These are phyloP conservation scores for Gelatoporia subvermispora DNA, from an alignment of 768 basidiomycete species.

Conservation along the genomic window DNA sequence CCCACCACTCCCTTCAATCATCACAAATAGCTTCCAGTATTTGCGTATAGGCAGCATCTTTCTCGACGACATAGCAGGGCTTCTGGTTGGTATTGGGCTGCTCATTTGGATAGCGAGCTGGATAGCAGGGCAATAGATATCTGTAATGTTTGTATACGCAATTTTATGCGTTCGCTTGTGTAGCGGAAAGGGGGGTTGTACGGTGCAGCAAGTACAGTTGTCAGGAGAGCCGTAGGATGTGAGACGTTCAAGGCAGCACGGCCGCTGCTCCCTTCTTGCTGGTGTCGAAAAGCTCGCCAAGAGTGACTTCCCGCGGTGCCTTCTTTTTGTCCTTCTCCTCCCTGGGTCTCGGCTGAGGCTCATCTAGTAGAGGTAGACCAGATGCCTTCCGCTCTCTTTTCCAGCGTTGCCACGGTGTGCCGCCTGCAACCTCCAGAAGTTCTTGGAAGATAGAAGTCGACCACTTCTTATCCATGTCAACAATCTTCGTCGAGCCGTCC, in stretches of 20 bases:
- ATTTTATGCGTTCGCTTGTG: background rate
- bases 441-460: slow-evolving; percentile 64
- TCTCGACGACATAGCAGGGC: slow-evolving; percentile 65
- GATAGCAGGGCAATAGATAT: slow-evolving; percentile 15
- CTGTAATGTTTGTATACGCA: background rate
- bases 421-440: slow-evolving; percentile 65
- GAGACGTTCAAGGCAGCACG: slow-evolving; percentile 29
- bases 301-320: too few relatives aligned
- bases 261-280: slow-evolving; percentile 36
- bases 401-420: slow-evolving; percentile 53
- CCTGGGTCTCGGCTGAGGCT: slow-evolving; percentile 6
- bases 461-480: slow-evolving; percentile 64
- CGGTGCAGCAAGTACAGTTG: slow-evolving; percentile 2
- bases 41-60: slow-evolving; percentile 61
- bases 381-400: slow-evolving; percentile 41
- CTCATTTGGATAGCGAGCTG: slow-evolving; percentile 23
- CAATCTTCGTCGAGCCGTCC: slow-evolving; percentile 40
- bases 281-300: slow-evolving; percentile 19
- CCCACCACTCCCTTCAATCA: slow-evolving; percentile 54
- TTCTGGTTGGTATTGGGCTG: slow-evolving; percentile 70
- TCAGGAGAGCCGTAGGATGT: background rate
- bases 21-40: slow-evolving; percentile 63
- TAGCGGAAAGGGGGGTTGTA: background rate
- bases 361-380: slow-evolving; percentile 42
- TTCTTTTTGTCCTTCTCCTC: slow-evolving; percentile 6